Base-by-base conservation (phyloP, 2,329 filamentous ascomycete species). In the Juglanconis juglandina region DNA sequence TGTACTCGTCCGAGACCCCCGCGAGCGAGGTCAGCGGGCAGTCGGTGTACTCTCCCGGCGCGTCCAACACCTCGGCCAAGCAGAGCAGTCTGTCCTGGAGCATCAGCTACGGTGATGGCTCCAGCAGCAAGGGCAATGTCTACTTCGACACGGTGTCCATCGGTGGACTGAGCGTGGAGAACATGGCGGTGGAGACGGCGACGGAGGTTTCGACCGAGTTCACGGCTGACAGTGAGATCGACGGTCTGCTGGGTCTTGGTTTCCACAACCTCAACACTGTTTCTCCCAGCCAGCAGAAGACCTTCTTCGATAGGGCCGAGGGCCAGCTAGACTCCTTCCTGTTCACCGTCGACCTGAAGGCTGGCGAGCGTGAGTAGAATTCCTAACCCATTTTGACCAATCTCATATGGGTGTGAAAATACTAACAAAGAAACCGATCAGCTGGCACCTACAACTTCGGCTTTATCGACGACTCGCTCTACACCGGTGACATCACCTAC, bases 401-500 rank as follows among this genome's bases (percentile, higher is more conserved):
- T 24, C 24, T n/a, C 37, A 24, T 13, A 6, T 2, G 2, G 5
- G 24, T 39, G 9, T 37, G 9, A 17, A 2, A 2, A 39, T 17
- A 9, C 37, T 53, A 9, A 56, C 24, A 17, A 39, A 34, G 24
- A 24, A 24, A 17, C 39, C 35, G 3, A 41, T 39, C 48, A 68
- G 71, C 68, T 14, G 73, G 73, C 33, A 71, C 64, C 41, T 75
- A 75, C 65, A 71, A 74, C 66, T 75, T 75, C 32, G 73, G 73
- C 52, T 75, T 77, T 76, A 83, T 88, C 66, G 85, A 89, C 75
- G 70, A 69, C 47, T 71, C 75, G 68, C 68, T 85, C 67, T 87
- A 85, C 76, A 84, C 78, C 4, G 85, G 85, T 51, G 66, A 75
- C 48, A 81, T 89, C 67, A 77, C 78, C 65, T 89, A 87, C 73